Evolutionary conservation across 1,139 yeast species (phyloP).

Genomic region (Suhomyces bokatorum): DNA sequence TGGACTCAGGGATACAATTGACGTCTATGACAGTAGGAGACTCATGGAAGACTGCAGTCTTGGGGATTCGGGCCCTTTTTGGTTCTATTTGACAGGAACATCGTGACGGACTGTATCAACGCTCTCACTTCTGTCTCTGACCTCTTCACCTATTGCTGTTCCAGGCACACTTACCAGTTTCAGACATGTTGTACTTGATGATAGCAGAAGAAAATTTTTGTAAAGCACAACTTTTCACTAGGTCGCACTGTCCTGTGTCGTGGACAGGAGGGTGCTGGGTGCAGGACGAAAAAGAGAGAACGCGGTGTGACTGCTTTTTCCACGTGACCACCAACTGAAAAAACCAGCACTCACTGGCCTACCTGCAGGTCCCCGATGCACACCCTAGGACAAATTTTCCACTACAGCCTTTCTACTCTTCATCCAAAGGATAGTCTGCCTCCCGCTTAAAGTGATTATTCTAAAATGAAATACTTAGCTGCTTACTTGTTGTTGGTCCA

Average conservation of each 20-base stretch:
- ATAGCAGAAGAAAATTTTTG: conserved; percentile 12
- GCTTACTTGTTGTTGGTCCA: conserved; percentile 67
- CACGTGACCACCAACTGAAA: conserved; percentile 7
- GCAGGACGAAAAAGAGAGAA: too few species aligned
- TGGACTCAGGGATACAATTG: too few species aligned
- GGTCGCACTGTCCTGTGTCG: background rate
- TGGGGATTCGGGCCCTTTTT: too few species aligned
- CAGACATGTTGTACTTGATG: conserved; percentile 40
- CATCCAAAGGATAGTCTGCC: conserved; percentile 61
- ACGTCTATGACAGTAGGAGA: too few species aligned
- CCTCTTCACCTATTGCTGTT: background rate
- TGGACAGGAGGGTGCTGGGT: too few species aligned
- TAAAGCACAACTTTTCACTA: conserved; percentile 12
- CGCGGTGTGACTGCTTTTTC: conserved; percentile 22
- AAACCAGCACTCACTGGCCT: too few species aligned
- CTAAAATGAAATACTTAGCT: conserved; percentile 62
- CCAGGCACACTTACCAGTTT: conserved; percentile 42
- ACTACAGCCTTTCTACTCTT: conserved; percentile 1
- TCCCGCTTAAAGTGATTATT: conserved; percentile 16
- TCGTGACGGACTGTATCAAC: background rate
- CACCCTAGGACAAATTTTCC: conserved; percentile 9
- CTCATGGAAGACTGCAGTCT: too few species aligned
- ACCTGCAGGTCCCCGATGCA: conserved; percentile 4
- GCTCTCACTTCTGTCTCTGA: background rate
- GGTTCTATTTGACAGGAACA: too few species aligned